Conservation (phyloP, 2,329 filamentous ascomycete genomes). For the Fusarium beomiforme region DNA sequence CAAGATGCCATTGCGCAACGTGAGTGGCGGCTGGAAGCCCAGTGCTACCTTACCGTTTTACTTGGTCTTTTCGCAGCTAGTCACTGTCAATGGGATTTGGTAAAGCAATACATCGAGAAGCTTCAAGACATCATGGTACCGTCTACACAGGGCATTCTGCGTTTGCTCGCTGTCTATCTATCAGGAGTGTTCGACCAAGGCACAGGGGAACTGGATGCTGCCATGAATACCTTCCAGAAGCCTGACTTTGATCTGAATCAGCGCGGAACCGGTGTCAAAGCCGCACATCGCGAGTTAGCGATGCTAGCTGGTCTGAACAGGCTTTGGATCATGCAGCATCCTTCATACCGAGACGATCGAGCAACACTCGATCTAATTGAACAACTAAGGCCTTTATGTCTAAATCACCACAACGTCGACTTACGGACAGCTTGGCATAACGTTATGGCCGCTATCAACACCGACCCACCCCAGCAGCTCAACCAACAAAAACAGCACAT, state of each 20-base stretch:
- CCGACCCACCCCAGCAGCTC: constrained; percentile 71
- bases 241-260: constrained; percentile 62
- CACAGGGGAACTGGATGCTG: constrained; percentile 75
- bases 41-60: constrained; percentile 76
- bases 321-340: constrained; percentile 77
- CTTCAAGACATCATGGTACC: constrained; percentile 58
- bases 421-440: constrained; percentile 83
- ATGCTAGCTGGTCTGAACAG: constrained; percentile 75
- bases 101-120: constrained; percentile 65
- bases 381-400: constrained; percentile 73
- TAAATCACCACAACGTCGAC: constrained; percentile 75
- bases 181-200: constrained; percentile 80
- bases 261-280: constrained; percentile 52
- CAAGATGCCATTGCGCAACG: constrained; percentile 66
- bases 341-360: constrained; percentile 64
- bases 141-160: constrained; percentile 53
- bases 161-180: constrained; percentile 73
- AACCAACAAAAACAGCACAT: constrained; percentile 83
- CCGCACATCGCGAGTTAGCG: constrained; percentile 70
- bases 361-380: constrained; percentile 70
- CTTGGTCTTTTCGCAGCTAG: constrained; percentile 76
- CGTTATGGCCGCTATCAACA: constrained; percentile 73
- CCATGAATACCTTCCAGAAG: constrained; percentile 73
- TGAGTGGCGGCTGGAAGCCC: constrained; percentile 72
- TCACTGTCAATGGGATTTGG: constrained; percentile 74